Evolutionary conservation across 1,139 yeast species (phyloP).

Genomic region (Pichia sp.): DNA sequence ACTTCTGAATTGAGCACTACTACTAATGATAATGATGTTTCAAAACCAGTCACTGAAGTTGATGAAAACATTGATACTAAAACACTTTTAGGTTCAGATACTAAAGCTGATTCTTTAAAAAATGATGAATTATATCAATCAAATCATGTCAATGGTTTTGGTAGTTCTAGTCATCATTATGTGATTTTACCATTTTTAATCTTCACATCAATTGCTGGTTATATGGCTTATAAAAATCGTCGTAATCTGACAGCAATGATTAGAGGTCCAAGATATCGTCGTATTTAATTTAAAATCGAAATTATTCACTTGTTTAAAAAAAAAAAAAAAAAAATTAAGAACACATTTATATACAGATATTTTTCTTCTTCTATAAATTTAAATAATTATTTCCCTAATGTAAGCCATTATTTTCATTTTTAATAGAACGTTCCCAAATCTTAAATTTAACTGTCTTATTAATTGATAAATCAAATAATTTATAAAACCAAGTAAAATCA

Average conservation of each 20-base stretch:
- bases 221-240: slow-evolving; percentile 18
- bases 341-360: neutral
- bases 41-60: neutral
- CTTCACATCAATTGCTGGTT: slow-evolving; percentile 13
- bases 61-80: neutral
- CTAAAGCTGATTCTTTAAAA: neutral
- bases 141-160: slow-evolving; percentile 10
- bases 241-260: slow-evolving; percentile 18
- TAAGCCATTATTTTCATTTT: neutral
- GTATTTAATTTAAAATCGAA: slow-evolving; percentile 12
- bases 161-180: slow-evolving; percentile 11
- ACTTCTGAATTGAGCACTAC: neutral
- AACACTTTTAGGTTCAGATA: neutral
- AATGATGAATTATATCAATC: slow-evolving; percentile 7
- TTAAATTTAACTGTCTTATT: slow-evolving; percentile 6
- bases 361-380: neutral
- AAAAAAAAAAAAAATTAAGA: neutral
- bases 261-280: slow-evolving; percentile 28
- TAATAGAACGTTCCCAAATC: slow-evolving; percentile 6
- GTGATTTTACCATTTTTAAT: slow-evolving; percentile 18
- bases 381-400: neutral
- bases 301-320: neutral
- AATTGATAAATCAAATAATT: neutral
- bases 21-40: neutral
- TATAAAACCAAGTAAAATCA: slow-evolving; percentile 7